phyloP scores from a whole-genome alignment of 2,329 filamentous ascomycete genomes.

The Fusarium sp. region DNA sequence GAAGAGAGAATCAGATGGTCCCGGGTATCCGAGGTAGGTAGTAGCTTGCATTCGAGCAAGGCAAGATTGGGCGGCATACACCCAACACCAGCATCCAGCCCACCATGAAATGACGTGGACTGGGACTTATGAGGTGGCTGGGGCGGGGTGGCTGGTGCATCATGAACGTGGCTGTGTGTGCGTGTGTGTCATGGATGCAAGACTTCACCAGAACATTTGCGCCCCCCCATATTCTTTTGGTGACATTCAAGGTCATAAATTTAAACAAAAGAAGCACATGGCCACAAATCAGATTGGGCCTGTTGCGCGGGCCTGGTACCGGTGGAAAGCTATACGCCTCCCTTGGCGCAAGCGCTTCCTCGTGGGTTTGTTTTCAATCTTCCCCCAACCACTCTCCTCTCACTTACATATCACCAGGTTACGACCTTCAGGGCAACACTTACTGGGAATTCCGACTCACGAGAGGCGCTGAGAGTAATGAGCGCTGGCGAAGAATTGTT shows the following conservation, averaged over 20 bases:
- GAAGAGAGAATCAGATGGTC: slow-evolving; percentile 7
- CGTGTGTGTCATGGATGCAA: slow-evolving; percentile 9
- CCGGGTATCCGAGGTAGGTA: slow-evolving; percentile 30
- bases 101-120: slow-evolving; percentile 43
- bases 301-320: slow-evolving; percentile 61
- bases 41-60: slow-evolving; percentile 5
- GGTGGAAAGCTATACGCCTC: slow-evolving; percentile 70
- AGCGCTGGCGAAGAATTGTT: slow-evolving; percentile 71
- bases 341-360: slow-evolving; percentile 73
- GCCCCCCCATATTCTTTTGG: slow-evolving; percentile 14
- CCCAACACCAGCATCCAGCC: slow-evolving; percentile 4
- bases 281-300: slow-evolving; percentile 51
- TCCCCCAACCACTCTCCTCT: neutral
- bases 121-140: slow-evolving; percentile 29
- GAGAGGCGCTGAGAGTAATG: slow-evolving; percentile 49
- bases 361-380: slow-evolving; percentile 58
- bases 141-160: slow-evolving; percentile 30
- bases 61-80: slow-evolving; percentile 30
- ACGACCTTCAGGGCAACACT: slow-evolving; percentile 73
- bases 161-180: slow-evolving; percentile 13
- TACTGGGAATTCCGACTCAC: slow-evolving; percentile 74
- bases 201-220: slow-evolving; percentile 30
- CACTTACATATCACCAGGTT: slow-evolving; percentile 56
- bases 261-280: slow-evolving; percentile 43
- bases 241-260: slow-evolving; percentile 9